A percentile compares a stretch with the other conserved stretches of the same genome.
Evolutionary conservation across 2,329 filamentous ascomycete species (phyloP).

Genomic region (Sphaerulina vaccinii): DNA sequence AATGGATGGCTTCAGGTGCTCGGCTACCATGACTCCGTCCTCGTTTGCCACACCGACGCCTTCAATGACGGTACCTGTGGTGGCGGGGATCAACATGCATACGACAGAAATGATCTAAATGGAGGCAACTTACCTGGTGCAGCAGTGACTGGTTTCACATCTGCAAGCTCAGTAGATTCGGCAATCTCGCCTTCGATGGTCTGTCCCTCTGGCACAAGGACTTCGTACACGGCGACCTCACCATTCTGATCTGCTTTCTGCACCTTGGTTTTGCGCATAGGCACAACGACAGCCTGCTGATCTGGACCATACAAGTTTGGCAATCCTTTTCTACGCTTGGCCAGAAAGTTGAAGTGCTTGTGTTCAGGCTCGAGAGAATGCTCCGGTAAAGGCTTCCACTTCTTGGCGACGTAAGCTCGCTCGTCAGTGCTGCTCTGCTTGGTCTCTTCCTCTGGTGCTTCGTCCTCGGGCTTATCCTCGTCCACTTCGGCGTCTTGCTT

Average conservation of each 20-base stretch:
- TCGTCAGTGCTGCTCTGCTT: constrained; percentile 34
- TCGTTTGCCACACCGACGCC: constrained; percentile 59
- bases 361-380: constrained; percentile 59
- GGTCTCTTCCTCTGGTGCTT: constrained; percentile 40
- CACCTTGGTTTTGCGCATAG: constrained; percentile 77
- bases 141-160: constrained; percentile 49
- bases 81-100: not conserved
- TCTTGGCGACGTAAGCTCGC: constrained; percentile 56
- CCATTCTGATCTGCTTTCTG: constrained; percentile 69
- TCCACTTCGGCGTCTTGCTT: constrained; percentile 57
- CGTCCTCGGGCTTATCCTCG: constrained; percentile 55
- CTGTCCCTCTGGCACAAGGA: constrained; percentile 77
- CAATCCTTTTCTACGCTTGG: constrained; percentile 60
- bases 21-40: constrained; percentile 58
- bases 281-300: constrained; percentile 27
- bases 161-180: constrained; percentile 51
- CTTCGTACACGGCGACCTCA: constrained; percentile 79
- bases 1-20: constrained; percentile 32
- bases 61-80: constrained; percentile 55
- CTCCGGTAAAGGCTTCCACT: constrained; percentile 58
- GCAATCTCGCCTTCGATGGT: constrained; percentile 78
- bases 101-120: not conserved
- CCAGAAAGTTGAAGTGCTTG: constrained; percentile 55
- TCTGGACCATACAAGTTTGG: constrained; percentile 50
- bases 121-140: constrained; percentile 46